phyloP scores from a whole-genome alignment of 1,139 yeast species.

The Yamadazyma blattariae region DNA sequence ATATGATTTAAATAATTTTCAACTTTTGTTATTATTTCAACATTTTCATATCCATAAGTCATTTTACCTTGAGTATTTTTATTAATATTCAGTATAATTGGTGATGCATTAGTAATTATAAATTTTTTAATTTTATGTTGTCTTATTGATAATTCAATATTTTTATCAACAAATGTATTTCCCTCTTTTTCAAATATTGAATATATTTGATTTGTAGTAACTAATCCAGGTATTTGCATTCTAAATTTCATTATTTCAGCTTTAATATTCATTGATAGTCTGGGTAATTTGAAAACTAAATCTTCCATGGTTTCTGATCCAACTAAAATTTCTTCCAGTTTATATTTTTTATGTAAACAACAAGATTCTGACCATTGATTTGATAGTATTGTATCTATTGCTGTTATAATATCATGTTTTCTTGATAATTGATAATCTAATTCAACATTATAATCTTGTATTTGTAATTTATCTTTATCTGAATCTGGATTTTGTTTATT shows the following conservation, averaged over 20 bases:
- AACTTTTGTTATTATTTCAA: conserved; percentile 34
- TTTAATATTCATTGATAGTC: conserved; percentile 32
- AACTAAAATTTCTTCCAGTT: conserved; percentile 2
- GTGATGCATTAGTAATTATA: conserved; percentile 44
- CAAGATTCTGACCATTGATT: conserved; percentile 43
- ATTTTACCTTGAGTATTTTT: conserved; percentile 33
- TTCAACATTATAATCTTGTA: conserved; percentile 37
- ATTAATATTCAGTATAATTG: conserved; percentile 40
- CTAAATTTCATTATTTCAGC: conserved; percentile 40
- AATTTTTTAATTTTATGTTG: conserved; percentile 36
- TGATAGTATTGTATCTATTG: conserved; percentile 30
- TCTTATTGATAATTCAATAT: conserved; percentile 32
- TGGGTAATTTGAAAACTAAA: conserved; percentile 31
- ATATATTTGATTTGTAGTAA: conserved; percentile 40
- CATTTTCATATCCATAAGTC: conserved; percentile 45
- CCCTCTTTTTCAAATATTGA: conserved; percentile 40
- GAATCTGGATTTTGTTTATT: conserved; percentile 1
- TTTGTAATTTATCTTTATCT: conserved; percentile 14
- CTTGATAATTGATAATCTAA: conserved; percentile 37
- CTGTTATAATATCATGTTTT: conserved; percentile 30
- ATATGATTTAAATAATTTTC: conserved; percentile 23
- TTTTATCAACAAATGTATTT: conserved; percentile 43
- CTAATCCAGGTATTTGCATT: conserved; percentile 32
- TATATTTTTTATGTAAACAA: conserved; percentile 18
- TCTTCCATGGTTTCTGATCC: conserved; percentile 21